Base-by-base conservation (phyloP, 805 yeast genomes). In the Pichia nakasei region DNA sequence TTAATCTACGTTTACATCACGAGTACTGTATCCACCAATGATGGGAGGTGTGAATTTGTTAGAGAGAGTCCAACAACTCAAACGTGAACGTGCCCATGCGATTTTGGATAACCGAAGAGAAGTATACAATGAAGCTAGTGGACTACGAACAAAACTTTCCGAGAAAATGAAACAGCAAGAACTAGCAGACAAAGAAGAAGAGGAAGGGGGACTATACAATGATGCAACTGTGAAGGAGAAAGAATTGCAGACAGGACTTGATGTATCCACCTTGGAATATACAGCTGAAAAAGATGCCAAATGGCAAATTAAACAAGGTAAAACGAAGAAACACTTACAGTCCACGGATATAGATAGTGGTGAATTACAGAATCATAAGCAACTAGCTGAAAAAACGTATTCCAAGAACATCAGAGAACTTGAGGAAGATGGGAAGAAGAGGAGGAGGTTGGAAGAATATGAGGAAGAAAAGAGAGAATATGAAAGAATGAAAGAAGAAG, bases 211-310 rank as follows among this genome's bases (percentile, higher is more conserved):
- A 22, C 2, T 9, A 37, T 21, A 36, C 12, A 18, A 31, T 7
- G 9, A 15, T 22, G 11, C 35, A 29, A 18, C 22, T 5, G 9
- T 6, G n/a, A 38, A 27, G 19, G 33, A 35, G 15, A 31, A n/a
- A n/a, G n/a, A n/a, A n/a, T n/a, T n/a, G n/a, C n/a, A 18, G 35
- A 11, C 72, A 69, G 45, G 53, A 64, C 3, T 17, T 68, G 67
- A 3, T 60, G 60, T 43, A 40, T 57, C n/a, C 69, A 66, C 24
- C 50, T 43, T 64, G 69, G 42, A 74, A 44, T 75, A 76, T 61
- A 72, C 84, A 0, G 70, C 81, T 5, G 83, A 77, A 42, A 85
- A 84, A 42, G 70, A 77, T 44, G 83, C 79, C 49, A 64, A 66
- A 43, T 82, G 88, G 88, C 13, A 26, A 8, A 27, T 6, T 1